Evolutionary conservation across 2,329 filamentous ascomycete genomes (phyloP), one percentile per base, ranked within the genome.

Genomic region (Gliomastix tumulicola): DNA sequence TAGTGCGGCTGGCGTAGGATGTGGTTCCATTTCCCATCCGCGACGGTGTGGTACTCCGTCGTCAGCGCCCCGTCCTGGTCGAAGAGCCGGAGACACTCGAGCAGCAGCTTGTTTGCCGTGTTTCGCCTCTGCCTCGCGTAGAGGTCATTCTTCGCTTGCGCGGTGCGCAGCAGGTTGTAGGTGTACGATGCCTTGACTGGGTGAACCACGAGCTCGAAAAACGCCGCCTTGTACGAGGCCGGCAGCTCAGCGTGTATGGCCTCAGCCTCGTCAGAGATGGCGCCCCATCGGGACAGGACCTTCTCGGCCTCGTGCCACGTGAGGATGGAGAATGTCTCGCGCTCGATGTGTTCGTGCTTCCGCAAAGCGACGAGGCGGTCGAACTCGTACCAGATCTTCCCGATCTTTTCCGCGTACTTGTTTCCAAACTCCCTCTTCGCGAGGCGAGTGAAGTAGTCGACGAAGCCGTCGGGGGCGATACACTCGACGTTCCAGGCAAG

Each of bases 221-320:
- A 77, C 3, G 71, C 57, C 8, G 66, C 54, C 39, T 67, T 63
- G 5, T 59, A 50, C 2, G 55, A 58, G 1, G 47, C 45, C 1
- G 64, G 49, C 10, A 77, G 54, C 5, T 50, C 50, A 35, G 66
- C 56, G 38, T 71, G 65, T 2, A 73, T 50, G 2, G 51, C 51
- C 38, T 71, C 60, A 1, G 72, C 68, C 17, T 59, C 53, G 10
- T 54, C 48, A 3, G 60, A 57, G 37, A 78, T 57, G 2, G 56
- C 49, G 9, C 59, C 51, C 74, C 75, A 79, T 35, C 69, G 63
- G 2, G 59, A 56, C 12, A 75, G 57, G 8, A 76, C 64, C 2
- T 49, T 57, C 38, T 76, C 71, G 9, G 73, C 74, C 49, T 80
- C 75, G 41, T 72, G 63, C 49, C 79, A 79, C 57, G 77, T 70